Percentiles rank a stretch among this genome's conserved stretches.
phyloP scores from a whole-genome alignment of 1,284 basidiomycete genomes.

The Trichosporon sp. region DNA sequence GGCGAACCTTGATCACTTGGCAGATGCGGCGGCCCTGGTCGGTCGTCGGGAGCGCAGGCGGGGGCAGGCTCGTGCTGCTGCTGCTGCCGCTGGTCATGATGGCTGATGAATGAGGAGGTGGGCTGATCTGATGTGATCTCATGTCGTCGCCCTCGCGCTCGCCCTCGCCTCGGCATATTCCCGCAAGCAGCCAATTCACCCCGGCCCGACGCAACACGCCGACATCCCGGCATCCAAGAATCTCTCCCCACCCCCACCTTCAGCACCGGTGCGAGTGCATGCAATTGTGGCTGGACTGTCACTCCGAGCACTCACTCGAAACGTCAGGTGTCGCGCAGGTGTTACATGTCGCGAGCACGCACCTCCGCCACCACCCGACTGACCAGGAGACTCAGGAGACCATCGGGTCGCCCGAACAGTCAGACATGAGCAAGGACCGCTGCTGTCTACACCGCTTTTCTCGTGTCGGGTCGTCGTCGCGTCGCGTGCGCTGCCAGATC shows the following conservation, averaged over 20 bases:
- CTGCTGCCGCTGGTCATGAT: neutral
- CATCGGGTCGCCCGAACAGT: neutral
- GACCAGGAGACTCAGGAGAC: neutral
- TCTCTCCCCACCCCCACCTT: neutral
- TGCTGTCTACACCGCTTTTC: no score
- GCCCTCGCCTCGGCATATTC: neutral
- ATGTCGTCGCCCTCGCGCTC: neutral
- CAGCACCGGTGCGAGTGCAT: neutral
- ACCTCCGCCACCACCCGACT: no score
- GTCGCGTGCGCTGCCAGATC: no score
- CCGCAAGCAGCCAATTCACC: neutral
- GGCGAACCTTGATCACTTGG: constrained; percentile 71
- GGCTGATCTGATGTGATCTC: neutral
- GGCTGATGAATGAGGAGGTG: neutral
- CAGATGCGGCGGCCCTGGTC: constrained; percentile 60
- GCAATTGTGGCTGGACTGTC: neutral
- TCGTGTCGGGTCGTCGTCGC: no score
- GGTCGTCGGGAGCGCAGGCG: constrained; percentile 40
- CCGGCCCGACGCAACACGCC: no score
- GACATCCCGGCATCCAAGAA: neutral
- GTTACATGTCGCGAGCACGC: no score
- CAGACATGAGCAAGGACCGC: neutral
- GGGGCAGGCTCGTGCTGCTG: constrained; percentile 15
- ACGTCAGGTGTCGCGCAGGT: no score
- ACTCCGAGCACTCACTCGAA: neutral